Conservation (phyloP, 768 basidiomycete genomes). For the Gymnopilus dilepis region DNA sequence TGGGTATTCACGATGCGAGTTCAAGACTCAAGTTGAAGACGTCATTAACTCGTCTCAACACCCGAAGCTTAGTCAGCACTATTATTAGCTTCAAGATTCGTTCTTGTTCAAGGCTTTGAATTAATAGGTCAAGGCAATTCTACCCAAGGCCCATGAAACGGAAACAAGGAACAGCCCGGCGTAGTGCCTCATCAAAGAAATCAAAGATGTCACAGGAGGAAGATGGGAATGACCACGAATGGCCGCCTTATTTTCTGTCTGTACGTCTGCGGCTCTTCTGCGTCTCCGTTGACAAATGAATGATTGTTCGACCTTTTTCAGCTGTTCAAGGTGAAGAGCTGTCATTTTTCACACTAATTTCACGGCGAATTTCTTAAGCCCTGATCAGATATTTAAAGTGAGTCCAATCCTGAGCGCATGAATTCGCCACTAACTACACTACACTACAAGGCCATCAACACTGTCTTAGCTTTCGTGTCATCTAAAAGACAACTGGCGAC, state of each 20-base stretch:
- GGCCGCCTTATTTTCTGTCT: constrained; percentile 70
- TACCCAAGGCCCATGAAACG: not conserved
- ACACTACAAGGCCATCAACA: constrained; percentile 74
- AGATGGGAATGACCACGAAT: constrained; percentile 36
- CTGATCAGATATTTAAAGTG: constrained; percentile 27
- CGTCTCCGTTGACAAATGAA: not conserved
- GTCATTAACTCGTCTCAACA: not conserved
- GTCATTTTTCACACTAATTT: not conserved
- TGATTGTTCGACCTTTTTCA: constrained; percentile 25
- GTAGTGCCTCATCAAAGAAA: not conserved
- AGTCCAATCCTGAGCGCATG: not conserved
- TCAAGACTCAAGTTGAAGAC: not conserved
- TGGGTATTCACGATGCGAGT: not conserved
- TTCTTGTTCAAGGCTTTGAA: not conserved
- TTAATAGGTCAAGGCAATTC: not conserved
- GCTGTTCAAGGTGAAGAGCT: constrained; percentile 62
- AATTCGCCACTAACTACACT: not conserved
- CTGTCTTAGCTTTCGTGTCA: constrained; percentile 86
- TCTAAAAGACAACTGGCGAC: constrained; percentile 80
- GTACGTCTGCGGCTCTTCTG: constrained; percentile 39
- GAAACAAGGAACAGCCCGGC: not conserved
- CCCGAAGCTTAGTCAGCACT: constrained; percentile 1
- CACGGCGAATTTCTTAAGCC: not conserved
- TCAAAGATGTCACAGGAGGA: not conserved
- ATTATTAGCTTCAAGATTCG: not conserved